Evolutionary conservation across 2,329 filamentous ascomycete genomes (phyloP).

Genomic region (Aspergillus viridinutans): DNA sequence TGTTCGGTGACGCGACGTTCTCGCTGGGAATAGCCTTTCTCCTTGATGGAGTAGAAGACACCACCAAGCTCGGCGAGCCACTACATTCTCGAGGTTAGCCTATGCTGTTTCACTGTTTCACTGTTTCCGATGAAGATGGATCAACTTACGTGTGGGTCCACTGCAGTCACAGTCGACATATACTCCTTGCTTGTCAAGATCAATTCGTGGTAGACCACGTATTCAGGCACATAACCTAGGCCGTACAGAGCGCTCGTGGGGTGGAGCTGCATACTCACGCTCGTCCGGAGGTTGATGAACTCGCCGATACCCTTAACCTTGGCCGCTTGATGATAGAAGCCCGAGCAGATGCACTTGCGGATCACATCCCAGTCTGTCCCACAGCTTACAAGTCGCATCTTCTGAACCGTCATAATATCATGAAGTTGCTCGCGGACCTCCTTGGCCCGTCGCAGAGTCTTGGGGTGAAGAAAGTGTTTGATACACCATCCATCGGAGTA

Average conservation of each 20-base stretch:
- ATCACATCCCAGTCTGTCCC: constrained; percentile 97
- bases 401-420: constrained; percentile 92
- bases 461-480: constrained; percentile 91
- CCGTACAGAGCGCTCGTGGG: constrained; percentile 92
- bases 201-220: constrained; percentile 96
- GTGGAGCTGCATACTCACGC: constrained; percentile 89
- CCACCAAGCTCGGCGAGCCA: constrained; percentile 96
- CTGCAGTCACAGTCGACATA: constrained; percentile 93
- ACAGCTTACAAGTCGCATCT: constrained; percentile 81
- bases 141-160: constrained; percentile 70
- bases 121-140: not conserved
- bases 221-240: constrained; percentile 88
- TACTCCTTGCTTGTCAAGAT: constrained; percentile 97
- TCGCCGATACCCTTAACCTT: constrained; percentile 95
- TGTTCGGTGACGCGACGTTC: constrained; percentile 84
- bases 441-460: constrained; percentile 82
- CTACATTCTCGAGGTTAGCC: constrained; percentile 17
- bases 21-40: constrained; percentile 88
- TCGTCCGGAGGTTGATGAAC: constrained; percentile 93
- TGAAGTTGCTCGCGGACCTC: constrained; percentile 91
- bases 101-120: not conserved
- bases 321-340: constrained; percentile 97
- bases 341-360: constrained; percentile 92
- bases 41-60: constrained; percentile 95
- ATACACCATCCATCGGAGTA: constrained; percentile 88